These are phyloP conservation scores for Wallacemonas sp. DNA, from an alignment of 208 protist species.

Conservation along the genomic window DNA sequence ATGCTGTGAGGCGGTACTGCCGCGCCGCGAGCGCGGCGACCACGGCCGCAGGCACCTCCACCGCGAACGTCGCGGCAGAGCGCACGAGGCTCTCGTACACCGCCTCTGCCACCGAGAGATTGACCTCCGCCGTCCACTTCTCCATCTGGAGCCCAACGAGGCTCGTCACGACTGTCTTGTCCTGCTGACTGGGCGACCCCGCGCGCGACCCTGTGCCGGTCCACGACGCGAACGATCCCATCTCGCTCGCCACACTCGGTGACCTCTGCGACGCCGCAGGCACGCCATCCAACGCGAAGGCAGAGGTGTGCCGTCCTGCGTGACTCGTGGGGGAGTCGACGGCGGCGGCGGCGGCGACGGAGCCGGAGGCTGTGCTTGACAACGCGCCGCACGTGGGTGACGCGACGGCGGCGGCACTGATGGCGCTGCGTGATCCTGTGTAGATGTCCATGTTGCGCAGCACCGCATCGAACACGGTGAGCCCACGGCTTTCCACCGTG, in stretches of 20 bases:
- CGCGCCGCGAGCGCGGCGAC: background rate
- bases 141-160: conserved; percentile 16
- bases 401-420: too few relatives aligned
- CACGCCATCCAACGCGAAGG: too few relatives aligned
- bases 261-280: too few relatives aligned
- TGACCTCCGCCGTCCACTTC: conserved; percentile 19
- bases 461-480: background rate
- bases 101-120: conserved; percentile 16
- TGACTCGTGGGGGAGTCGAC: too few relatives aligned
- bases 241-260: conserved; percentile 10
- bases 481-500: background rate
- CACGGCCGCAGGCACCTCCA: conserved; percentile 19
- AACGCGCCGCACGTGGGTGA: too few relatives aligned
- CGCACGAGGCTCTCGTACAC: conserved; percentile 22
- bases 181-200: too few relatives aligned
- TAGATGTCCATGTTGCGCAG: background rate
- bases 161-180: conserved; percentile 4
- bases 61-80: background rate
- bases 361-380: too few relatives aligned
- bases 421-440: background rate
- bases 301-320: too few relatives aligned
- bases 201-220: too few relatives aligned
- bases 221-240: background rate
- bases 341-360: too few relatives aligned
- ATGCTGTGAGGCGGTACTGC: background rate